A percentile compares a stretch with the other conserved stretches of the same genome.
These are phyloP conservation scores for Sequoiadendron giganteum DNA, from an alignment of 75 land plant genomes.

Conservation along the genomic window DNA sequence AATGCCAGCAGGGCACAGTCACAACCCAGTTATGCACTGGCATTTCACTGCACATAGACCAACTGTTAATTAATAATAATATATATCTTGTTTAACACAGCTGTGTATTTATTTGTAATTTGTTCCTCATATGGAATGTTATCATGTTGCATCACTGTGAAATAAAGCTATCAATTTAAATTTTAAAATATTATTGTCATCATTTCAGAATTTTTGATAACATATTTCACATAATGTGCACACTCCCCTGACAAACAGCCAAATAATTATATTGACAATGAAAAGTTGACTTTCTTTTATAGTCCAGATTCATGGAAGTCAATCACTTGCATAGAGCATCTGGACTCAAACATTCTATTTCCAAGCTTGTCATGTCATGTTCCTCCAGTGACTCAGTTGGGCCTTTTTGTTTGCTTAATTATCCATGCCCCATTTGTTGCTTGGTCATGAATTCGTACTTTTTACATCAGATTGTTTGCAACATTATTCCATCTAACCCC, in stretches of 20 bases:
- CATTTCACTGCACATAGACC: no score
- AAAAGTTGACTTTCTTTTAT: background rate
- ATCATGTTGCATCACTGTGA: no score
- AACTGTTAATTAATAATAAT: no score
- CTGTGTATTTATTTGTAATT: no score
- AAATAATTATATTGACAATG: background rate
- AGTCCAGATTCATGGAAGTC: background rate
- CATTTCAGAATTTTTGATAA: no score
- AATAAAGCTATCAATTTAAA: no score
- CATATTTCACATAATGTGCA: no score
- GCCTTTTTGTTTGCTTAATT: background rate
- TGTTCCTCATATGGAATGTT: no score
- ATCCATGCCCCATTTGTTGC: background rate
- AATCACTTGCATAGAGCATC: background rate
- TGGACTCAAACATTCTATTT: background rate
- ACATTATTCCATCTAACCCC: background rate
- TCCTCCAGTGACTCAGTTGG: background rate
- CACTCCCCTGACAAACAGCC: background rate
- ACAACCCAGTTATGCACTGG: no score
- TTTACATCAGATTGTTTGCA: background rate
- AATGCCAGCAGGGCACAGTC: no score
- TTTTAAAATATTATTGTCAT: no score
- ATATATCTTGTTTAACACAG: no score
- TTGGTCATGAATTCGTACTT: background rate
- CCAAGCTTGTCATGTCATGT: background rate